These are phyloP conservation scores for Calonectria hongkongensis DNA, from an alignment of 2,329 filamentous ascomycete species.

Conservation along the genomic window DNA sequence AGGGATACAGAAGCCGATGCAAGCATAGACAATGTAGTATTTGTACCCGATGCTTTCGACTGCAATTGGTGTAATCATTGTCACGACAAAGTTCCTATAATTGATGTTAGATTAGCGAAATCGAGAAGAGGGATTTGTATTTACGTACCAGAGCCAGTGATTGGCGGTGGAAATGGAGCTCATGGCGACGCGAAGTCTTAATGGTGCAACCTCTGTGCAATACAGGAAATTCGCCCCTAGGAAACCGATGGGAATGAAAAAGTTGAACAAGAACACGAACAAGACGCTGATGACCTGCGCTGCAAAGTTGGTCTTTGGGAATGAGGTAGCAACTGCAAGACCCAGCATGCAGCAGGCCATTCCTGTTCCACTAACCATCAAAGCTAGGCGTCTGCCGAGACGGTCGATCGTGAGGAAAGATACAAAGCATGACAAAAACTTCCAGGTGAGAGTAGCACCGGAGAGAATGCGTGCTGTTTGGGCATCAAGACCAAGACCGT, in stretches of 20 bases:
- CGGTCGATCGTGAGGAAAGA: constrained; percentile 20
- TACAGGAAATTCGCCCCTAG: constrained; percentile 17
- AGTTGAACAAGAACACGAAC: constrained; percentile 12
- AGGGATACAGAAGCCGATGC: constrained; percentile 21
- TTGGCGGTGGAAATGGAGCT: constrained; percentile 6
- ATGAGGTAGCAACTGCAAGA: constrained; percentile 2
- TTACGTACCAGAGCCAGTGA: constrained; percentile 6
- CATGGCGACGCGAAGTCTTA: constrained; percentile 22
- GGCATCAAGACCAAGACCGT: constrained; percentile 8
- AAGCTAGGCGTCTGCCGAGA: neutral
- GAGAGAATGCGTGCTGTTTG: constrained; percentile 18
- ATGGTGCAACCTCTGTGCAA: constrained; percentile 1
- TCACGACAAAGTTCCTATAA: constrained; percentile 11
- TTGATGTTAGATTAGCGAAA: neutral
- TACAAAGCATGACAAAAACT: constrained; percentile 3
- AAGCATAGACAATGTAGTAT: constrained; percentile 17
- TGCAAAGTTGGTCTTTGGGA: constrained; percentile 16
- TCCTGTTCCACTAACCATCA: constrained; percentile 16
- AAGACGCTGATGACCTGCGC: constrained; percentile 15
- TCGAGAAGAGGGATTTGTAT: neutral
- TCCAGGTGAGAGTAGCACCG: constrained; percentile 6
- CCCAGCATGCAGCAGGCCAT: constrained; percentile 17
- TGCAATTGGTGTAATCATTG: constrained; percentile 14
- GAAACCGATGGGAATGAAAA: constrained; percentile 22
- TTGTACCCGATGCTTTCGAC: neutral